phyloP scores from a whole-genome alignment of 129 eudicot species.

The Helichrysum umbraculigerum region DNA sequence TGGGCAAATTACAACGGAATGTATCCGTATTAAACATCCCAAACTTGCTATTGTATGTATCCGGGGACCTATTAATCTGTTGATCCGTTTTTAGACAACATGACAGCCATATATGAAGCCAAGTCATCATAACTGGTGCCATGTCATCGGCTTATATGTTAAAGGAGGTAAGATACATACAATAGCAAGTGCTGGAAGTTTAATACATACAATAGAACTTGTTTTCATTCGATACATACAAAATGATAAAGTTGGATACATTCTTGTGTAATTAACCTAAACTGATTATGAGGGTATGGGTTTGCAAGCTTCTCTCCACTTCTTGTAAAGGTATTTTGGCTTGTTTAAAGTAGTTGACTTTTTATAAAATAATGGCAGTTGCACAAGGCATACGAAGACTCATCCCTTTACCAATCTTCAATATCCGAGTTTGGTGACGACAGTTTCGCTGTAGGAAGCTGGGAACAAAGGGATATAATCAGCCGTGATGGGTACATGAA shows the following conservation, averaged over 20 bases:
- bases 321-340: not conserved
- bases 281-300: not conserved
- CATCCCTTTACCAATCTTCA: conserved; percentile 47
- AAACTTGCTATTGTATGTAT: too few species aligned
- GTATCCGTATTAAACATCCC: too few species aligned
- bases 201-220: too few species aligned
- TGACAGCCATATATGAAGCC: too few species aligned
- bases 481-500: conserved; percentile 32
- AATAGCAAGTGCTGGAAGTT: too few species aligned
- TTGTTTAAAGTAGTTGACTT: not conserved
- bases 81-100: too few species aligned
- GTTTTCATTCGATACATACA: too few species aligned
- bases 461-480: conserved; percentile 55
- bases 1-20: too few species aligned
- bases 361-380: conserved; percentile 41
- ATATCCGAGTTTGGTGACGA: conserved; percentile 90
- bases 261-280: not conserved
- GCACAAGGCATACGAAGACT: conserved; percentile 66
- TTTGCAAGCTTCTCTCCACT: conserved; percentile 9
- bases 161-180: too few species aligned
- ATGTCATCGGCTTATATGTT: too few species aligned
- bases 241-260: not conserved
- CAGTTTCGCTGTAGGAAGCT: conserved; percentile 69
- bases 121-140: too few species aligned
- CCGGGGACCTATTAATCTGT: too few species aligned